Evolutionary conservation across 164 flowering plant genomes (phyloP), one percentile per base, ranked within the genome.

Genomic region (Pachysandra terminalis): DNA sequence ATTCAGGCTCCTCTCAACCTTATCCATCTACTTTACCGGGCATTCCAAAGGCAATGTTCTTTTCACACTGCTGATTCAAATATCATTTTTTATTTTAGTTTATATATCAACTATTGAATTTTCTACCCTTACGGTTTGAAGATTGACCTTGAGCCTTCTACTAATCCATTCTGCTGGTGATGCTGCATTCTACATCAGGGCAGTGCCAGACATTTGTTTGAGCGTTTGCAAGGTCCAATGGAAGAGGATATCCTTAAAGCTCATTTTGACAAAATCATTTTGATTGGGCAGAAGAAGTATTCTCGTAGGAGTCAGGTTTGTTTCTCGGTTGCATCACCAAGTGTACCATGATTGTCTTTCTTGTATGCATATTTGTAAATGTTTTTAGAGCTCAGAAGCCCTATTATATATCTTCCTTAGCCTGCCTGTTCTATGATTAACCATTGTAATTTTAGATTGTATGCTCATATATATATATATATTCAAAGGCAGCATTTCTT

Each of bases 1-100:
- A 93, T 81, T 93, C 98, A 48, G 95, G 97, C 51, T 86, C 97
- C 71, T 96, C 99, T 66, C 97, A 91, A 71, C 86, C 97, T 65
- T 93, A 93, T 70, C 89, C 96, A 28, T 89, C 96, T 63, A 88
- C 95, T 59, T 80, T 93, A 73, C 95, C 97, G 69, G 99, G 98
- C 71, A 91, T 96, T 70, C 98, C 98, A n/a, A 90, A 96, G 93
- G 99, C 81, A 73, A 32, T 77, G 8, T 21, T 66, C 27, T 67
- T 32, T 62, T 45, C 49, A n/a, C 40, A 24, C 32, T 71, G 28
- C 12, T 52, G 9, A 40, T 48, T 52, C 24, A n/a, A 54, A 49
- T 27, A 40, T 24, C 49, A 10, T 12, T 10, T 51, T 22, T 12
- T 12, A 26, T 12, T 53, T 61, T 45, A 10, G 10, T 12, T 45